Evolutionary conservation across 1,284 basidiomycete species (phyloP), one percentile per base, ranked within the genome.

Genomic region (Afroboletus lepidellus): DNA sequence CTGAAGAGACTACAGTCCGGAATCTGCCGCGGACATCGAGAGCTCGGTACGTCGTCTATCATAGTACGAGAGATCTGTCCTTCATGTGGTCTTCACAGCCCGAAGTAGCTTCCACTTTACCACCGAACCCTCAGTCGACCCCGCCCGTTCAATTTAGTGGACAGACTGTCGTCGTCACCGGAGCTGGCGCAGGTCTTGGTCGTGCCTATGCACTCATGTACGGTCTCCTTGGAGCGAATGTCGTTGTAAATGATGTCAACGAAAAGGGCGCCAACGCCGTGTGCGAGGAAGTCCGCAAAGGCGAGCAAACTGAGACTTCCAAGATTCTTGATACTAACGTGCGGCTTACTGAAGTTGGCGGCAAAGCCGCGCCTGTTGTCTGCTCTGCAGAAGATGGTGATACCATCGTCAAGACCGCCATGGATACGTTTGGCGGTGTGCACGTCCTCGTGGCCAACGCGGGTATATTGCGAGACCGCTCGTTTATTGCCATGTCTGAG

Each of bases 181-280:
- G 97, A 47, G 90, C 93, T 15, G 94, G 94, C 38, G 90, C 88
- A 29, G 95, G 94, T 52, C 85, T 99, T 30, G 97, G 97, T 24
- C 86, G 94, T 42, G 84, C 86, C 5, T 98, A 99, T 69, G 92
- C 97, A 0, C 77, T 88, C 52, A 91, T 97, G 87, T 99, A 91
- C 65, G 92, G 81, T 38, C 85, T 82, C 56, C 81, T 95, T 5
- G 97, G 97, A 29, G 96, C 94, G 21, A 98, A 98, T 65, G 92
- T 99, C 32, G 92, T 99, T 38, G 85, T 99, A 55, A 99, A 99
- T 71, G 97, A 99, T 68, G 88, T 99, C 52, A 92, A 80, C 66
- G 88, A 90, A 66, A 90, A 92, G 63, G 86, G 83, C 21, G 94
- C 94, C 11, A 81, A 84, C 37, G 74, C 81, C 13, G 95, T 99